These are phyloP conservation scores for Bathelium albidoporum DNA, from an alignment of 495 filamentous ascomycete species.

Conservation along the genomic window DNA sequence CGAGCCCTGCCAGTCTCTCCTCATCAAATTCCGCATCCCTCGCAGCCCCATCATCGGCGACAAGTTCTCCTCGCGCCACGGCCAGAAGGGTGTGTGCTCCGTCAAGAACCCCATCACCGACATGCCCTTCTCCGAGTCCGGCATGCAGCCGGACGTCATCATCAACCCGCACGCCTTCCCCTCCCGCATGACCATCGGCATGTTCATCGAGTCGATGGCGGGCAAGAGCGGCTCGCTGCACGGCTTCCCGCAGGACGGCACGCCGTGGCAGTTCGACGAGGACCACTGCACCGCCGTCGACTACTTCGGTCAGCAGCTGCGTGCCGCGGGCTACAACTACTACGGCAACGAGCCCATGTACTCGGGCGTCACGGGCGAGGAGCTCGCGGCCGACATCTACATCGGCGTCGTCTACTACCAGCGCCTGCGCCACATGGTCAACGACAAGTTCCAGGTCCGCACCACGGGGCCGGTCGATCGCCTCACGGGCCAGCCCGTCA, in stretches of 20 bases:
- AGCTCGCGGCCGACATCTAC: constrained; percentile 91
- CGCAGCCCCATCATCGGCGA: constrained; percentile 89
- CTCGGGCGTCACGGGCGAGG: constrained; percentile 86
- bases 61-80: constrained; percentile 96
- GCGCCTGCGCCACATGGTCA: constrained; percentile 95
- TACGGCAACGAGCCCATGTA: constrained; percentile 98
- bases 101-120: constrained; percentile 91
- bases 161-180: constrained; percentile 99
- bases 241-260: constrained; percentile 86
- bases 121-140: constrained; percentile 96
- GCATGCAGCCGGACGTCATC: constrained; percentile 93
- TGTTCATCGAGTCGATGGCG: constrained; percentile 96
- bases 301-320: constrained; percentile 91
- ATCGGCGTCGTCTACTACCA: constrained; percentile 97
- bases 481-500: constrained; percentile 91
- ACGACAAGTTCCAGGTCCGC: constrained; percentile 97
- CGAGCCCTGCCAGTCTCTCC: constrained; percentile 74
- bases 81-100: constrained; percentile 95
- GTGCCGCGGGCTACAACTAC: constrained; percentile 93
- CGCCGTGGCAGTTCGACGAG: constrained; percentile 78
- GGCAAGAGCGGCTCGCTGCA: constrained; percentile 92
- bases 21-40: constrained; percentile 86
- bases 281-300: constrained; percentile 86
- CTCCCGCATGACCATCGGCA: constrained; percentile 99
- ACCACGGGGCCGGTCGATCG: constrained; percentile 85